Base-by-base conservation (phyloP, 2,329 filamentous ascomycete genomes). In the Ophiostoma triangulosporum region DNA sequence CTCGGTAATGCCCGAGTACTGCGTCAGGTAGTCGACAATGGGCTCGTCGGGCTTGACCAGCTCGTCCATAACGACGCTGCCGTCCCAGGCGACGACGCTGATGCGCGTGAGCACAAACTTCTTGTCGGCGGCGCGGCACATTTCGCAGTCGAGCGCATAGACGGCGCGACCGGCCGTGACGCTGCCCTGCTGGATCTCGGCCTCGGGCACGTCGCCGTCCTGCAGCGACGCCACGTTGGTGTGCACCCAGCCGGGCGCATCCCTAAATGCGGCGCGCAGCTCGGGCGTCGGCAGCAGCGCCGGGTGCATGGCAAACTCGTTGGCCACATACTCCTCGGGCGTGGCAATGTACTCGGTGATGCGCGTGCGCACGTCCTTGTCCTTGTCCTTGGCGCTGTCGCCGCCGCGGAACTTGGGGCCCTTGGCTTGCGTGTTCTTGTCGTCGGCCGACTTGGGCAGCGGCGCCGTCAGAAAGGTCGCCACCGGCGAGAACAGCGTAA, bases 1-100 rank as follows among this genome's bases (percentile, higher is more conserved):
- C 62, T 86, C 77, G 3, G 91, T 98, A 63, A 98, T 96, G 58
- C 93, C 93, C 0, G 93, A 98, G 67, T 82, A 94, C 53, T 77
- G 83, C 1, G 93, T 98, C 38, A 98, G 76, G 65, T 98, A 97
- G 71, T 98, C 86, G 54, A 80, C 84, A 62, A 98, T 90, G n/a
- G 87, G 84, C 60, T 86, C 83, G 45, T 83, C 76, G 0, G 93
- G 93, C 70, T 93, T 94, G 62, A 98, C 93, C 12, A 97, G 78
- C 69, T 95, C 86, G 65, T 98, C 93, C 51, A 97, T 70, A 15
- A 95, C 74, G 9, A 86, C 77, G 32, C 81, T 78, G 49, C 90
- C 90, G 60, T 89, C 80, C 91, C 93, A 98, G 56, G 81, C 73
- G 7, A 98, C 73, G 36, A 97, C 68, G 64, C 89, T 96, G 64